These are phyloP conservation scores for Phialocephala subalpina DNA, from an alignment of 2,329 filamentous ascomycete genomes.

Conservation along the genomic window DNA sequence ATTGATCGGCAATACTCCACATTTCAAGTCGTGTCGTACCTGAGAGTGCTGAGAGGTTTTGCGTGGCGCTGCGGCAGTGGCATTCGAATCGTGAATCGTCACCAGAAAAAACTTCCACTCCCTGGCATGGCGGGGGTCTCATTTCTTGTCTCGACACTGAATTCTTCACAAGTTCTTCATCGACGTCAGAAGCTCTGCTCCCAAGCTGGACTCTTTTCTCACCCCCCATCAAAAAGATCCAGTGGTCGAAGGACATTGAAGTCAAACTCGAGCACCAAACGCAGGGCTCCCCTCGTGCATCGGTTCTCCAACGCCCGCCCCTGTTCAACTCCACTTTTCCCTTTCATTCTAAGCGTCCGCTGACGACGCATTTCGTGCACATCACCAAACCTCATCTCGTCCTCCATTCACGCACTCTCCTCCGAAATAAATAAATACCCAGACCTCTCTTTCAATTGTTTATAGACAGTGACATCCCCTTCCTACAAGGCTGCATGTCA, in stretches of 20 bases:
- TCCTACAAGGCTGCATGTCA: constrained; percentile 16
- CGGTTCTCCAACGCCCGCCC: too few relatives aligned
- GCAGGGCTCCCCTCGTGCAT: neutral
- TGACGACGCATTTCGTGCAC: constrained; percentile 16
- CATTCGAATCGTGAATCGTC: constrained; percentile 1
- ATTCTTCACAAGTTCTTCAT: neutral
- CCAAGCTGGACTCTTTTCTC: too few relatives aligned
- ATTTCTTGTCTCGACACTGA: neutral
- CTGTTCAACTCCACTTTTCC: constrained; percentile 13
- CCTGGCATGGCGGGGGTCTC: neutral
- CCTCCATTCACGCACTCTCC: neutral
- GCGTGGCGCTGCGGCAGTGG: constrained; percentile 10
- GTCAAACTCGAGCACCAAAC: too few relatives aligned
- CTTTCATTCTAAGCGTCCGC: constrained; percentile 3
- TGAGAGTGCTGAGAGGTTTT: neutral
- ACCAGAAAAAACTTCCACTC: neutral
- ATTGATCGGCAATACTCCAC: constrained; percentile 12
- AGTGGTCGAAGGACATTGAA: too few relatives aligned
- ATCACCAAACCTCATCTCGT: constrained; percentile 2
- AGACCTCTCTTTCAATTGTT: neutral
- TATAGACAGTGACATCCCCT: neutral
- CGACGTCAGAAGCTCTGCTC: neutral
- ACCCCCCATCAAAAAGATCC: too few relatives aligned
- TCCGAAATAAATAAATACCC: neutral
- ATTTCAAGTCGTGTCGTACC: neutral